Base-by-base conservation (phyloP, 1,284 basidiomycete species). In the Heterobasidion irregulare region DNA sequence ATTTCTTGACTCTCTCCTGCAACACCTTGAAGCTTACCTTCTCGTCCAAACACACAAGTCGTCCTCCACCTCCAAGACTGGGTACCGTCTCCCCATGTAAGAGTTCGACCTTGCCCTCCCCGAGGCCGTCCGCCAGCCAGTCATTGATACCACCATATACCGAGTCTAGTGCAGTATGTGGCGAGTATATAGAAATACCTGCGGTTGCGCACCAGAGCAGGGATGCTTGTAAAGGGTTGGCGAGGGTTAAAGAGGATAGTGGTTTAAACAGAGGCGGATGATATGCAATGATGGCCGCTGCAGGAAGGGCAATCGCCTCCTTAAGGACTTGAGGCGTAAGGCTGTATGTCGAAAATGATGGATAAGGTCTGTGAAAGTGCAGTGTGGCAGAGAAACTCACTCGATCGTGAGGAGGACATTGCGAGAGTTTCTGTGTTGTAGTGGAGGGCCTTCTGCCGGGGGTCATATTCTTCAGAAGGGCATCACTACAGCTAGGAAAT, bases 241-340 rank as follows among this genome's bases (percentile, higher is more conserved):
- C 67, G 52, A 94, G 77, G 0, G 91, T 96, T 57, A 98, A 58
- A 32, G 89, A 83, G 53, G 88, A 79, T 57, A 96, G 75, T 2
- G 84, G 86, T 41, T 79, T 79, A 76, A 98, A 98, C 63, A 98
- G 92, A 41, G 92, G 82, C 4, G 93, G 90, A 67, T 96, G 94
- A 72, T 98, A 98, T 15, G 92, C 77, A 32, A 98, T 76, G 53
- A 96, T 85, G 55, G 82, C 80, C 51, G 81, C 81, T 46, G 78
- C 79, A 45, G 80, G 75, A 2, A 80, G 75, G 1, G 75, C 66
- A 13, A 93, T 71, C 0, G 91, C 88, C 74, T 94, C 92, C 50
- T 81, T 75, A 53, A 85, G 76, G 19, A 96, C 92, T 12, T 82
- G 76, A 1, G 88, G 75, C 0, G 92, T 95, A 19, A 95, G 70